These are phyloP conservation scores for Nakaseomyces delphensis DNA, from an alignment of 1,139 yeast species.

Conservation along the genomic window DNA sequence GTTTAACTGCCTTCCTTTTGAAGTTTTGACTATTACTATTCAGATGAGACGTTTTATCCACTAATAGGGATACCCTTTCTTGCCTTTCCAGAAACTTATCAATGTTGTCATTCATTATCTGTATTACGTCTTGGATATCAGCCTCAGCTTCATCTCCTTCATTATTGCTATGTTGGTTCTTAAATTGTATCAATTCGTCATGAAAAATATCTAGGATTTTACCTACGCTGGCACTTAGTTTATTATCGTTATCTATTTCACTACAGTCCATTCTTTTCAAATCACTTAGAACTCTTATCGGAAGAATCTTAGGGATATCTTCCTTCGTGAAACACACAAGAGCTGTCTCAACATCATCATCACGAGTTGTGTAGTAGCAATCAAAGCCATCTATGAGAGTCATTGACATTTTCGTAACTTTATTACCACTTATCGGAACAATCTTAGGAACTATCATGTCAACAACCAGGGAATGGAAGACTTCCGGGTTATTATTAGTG, in stretches of 20 bases:
- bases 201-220: constrained; percentile 27
- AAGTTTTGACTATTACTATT: constrained; percentile 63
- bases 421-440: constrained; percentile 26
- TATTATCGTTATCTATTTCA: constrained; percentile 18
- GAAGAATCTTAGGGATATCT: constrained; percentile 28
- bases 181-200: constrained; percentile 25
- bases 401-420: constrained; percentile 28
- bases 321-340: constrained; percentile 23
- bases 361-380: constrained; percentile 28
- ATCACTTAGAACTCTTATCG: constrained; percentile 28
- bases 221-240: constrained; percentile 17
- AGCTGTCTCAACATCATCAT: constrained; percentile 12
- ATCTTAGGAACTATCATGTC: constrained; percentile 30
- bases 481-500: constrained; percentile 14
- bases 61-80: constrained; percentile 64
- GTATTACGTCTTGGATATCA: constrained; percentile 31
- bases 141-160: constrained; percentile 14
- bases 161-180: constrained; percentile 15
- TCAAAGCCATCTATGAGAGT: constrained; percentile 29
- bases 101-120: constrained; percentile 60
- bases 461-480: constrained; percentile 23
- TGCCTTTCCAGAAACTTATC: constrained; percentile 69
- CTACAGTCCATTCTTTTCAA: constrained; percentile 18
- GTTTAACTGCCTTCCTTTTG: constrained; percentile 58
- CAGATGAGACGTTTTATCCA: constrained; percentile 72